Evolutionary conservation across 2,329 filamentous ascomycete species (phyloP), one percentile per base, ranked within the genome.

Genomic region (Raffaelea ambrosiae): DNA sequence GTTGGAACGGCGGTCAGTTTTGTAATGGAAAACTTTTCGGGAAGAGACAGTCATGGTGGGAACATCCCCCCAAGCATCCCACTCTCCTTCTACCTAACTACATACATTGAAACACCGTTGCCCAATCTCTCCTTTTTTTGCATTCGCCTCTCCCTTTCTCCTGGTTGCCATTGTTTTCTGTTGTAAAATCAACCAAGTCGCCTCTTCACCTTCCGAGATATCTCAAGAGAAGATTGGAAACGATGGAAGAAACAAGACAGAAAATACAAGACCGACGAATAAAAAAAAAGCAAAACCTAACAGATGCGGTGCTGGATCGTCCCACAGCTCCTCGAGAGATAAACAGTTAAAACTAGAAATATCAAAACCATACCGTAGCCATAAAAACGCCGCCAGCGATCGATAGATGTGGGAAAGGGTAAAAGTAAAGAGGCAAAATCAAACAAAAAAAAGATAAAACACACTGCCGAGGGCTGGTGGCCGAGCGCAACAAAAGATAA

Each of bases 321-420:
- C n/a, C n/a, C 26, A 29, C 26, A 7, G 7, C 13, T 7, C 38
- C n/a, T 5, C 11, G 39, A 40, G 39, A 21, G 10, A 40, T 9
- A 21, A 40, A 21, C 16, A 13, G 5, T 11, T 23, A 42, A 26
- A 44, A 39, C n/a, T 39, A n/a, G 11, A 22, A 40, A 29, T 29
- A 13, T 39, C 19, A 48, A 39, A 42, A 26, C 26, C 26, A 29
- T 29, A 29, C 26, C 26, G 13, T 29, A 29, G 26, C 26, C 26
- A 13, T 43, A 31, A 31, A 11, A 48, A 48, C 46, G 46, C 46
- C 46, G 26, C 46, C 46, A 19, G 33, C 31, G 26, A 29, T 29
- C 26, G 26, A 29, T 29, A 29, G 26, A 29, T 29, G n/a, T n/a
- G n/a, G n/a, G n/a, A n/a, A n/a, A n/a, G n/a, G n/a, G n/a, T n/a